Conservation (phyloP, 805 yeast species). For the Ogataea dorogensis region DNA sequence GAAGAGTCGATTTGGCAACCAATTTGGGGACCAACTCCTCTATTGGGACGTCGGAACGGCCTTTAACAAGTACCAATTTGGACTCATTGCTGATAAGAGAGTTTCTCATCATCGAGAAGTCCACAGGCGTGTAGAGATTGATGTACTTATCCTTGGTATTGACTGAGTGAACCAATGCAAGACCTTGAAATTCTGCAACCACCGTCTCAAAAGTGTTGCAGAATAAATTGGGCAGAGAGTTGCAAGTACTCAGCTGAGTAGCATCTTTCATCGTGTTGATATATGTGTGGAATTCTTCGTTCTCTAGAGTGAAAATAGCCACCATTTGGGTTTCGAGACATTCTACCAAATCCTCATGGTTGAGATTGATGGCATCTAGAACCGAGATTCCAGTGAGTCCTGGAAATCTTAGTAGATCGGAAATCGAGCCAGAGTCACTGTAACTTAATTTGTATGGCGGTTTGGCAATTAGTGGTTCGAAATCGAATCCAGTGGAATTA, state of each 20-base stretch:
- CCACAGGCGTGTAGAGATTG: slow-evolving; percentile 56
- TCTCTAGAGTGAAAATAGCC: slow-evolving; percentile 36
- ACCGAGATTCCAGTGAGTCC: slow-evolving; percentile 40
- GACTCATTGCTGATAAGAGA: slow-evolving; percentile 23
- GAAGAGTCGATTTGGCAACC: slow-evolving; percentile 23
- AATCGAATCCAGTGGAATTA: slow-evolving; percentile 34
- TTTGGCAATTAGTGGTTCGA: slow-evolving; percentile 39
- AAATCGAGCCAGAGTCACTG: slow-evolving; percentile 21
- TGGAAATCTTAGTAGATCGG: slow-evolving; percentile 11
- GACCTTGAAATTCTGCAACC: slow-evolving; percentile 41
- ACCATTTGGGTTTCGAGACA: slow-evolving; percentile 43
- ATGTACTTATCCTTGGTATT: slow-evolving; percentile 38
- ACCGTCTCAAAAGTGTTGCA: slow-evolving; percentile 17
- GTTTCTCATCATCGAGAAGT: slow-evolving; percentile 13
- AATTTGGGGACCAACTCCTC: slow-evolving; percentile 36
- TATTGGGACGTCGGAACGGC: slow-evolving; percentile 64
- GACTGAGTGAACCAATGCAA: slow-evolving; percentile 68
- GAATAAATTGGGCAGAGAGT: slow-evolving; percentile 29
- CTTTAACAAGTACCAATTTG: slow-evolving; percentile 49
- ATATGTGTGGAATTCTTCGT: slow-evolving; percentile 21
- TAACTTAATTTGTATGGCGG: slow-evolving; percentile 44
- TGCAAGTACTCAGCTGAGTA: background rate
- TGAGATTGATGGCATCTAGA: slow-evolving; percentile 34
- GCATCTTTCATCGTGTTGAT: slow-evolving; percentile 17
- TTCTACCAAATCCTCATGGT: slow-evolving; percentile 34